Percentiles rank a stretch among this genome's conserved stretches.
phyloP scores from a whole-genome alignment of 2,329 filamentous ascomycete species.

The Ascocoryne sarcoides region DNA sequence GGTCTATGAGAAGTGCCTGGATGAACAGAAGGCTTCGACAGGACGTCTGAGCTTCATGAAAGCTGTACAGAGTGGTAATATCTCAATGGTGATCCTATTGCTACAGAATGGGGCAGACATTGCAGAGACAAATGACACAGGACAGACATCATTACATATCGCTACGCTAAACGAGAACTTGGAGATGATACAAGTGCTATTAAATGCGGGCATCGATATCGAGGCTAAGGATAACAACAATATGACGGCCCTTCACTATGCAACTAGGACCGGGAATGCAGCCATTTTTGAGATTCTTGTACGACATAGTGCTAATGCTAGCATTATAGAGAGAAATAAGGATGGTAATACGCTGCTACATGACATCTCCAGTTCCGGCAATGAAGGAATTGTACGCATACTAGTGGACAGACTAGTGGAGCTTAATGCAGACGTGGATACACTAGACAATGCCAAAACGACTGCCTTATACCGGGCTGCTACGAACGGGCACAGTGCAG shows the following conservation, averaged over 20 bases:
- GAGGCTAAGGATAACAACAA: slow-evolving; percentile 8
- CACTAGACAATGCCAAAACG: no score
- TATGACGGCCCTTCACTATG: slow-evolving; percentile 9
- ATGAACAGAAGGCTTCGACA: slow-evolving; percentile 9
- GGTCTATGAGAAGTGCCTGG: slow-evolving; percentile 8
- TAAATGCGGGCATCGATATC: slow-evolving; percentile 3
- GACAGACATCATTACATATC: slow-evolving; percentile 11
- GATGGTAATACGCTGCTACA: slow-evolving; percentile 7
- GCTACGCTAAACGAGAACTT: slow-evolving; percentile 9
- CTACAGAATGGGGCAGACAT: slow-evolving; percentile 10
- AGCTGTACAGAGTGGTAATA: slow-evolving; percentile 10
- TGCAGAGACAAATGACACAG: slow-evolving; percentile 7
- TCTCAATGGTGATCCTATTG: slow-evolving; percentile 6
- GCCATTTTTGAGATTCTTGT: not conserved
- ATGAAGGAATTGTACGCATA: slow-evolving; percentile 5
- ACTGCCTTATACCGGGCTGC: not conserved
- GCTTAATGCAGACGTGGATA: slow-evolving; percentile 2
- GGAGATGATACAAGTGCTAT: slow-evolving; percentile 6
- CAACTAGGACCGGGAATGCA: slow-evolving; percentile 16
- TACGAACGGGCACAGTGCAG: slow-evolving; percentile 15
- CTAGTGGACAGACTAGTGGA: slow-evolving; percentile 4
- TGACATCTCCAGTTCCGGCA: slow-evolving; percentile 4
- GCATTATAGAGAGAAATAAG: not conserved
- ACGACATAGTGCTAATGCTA: not conserved
- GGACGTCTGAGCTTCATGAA: slow-evolving; percentile 9